Conservation (phyloP, 768 basidiomycete genomes). For the Mycena epipterygia region DNA sequence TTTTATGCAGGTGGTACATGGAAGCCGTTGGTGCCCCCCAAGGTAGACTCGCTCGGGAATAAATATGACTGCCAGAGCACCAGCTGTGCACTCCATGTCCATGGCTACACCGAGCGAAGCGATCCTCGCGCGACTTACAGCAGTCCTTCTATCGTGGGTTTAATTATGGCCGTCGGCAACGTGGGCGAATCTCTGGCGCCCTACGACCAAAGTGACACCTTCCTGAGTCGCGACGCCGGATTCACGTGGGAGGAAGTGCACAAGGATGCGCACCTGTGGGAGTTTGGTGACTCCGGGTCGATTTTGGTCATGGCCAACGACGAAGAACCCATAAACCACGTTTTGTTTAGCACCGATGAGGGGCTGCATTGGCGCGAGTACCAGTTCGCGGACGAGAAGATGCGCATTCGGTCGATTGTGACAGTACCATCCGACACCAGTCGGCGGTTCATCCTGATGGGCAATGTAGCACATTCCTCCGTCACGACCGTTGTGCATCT, state of each 20-base stretch:
- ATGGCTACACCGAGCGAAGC: slow-evolving; percentile 94
- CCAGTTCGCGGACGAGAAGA: slow-evolving; percentile 78
- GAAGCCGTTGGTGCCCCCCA: slow-evolving; percentile 86
- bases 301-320: slow-evolving; percentile 95
- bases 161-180: slow-evolving; percentile 97
- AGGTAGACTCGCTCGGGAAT: slow-evolving; percentile 79
- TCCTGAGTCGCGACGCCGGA: slow-evolving; percentile 95
- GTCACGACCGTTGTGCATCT: slow-evolving; percentile 83
- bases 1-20: slow-evolving; percentile 80
- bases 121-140: slow-evolving; percentile 95
- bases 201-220: slow-evolving; percentile 93
- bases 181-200: slow-evolving; percentile 87
- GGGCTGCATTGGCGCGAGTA: slow-evolving; percentile 92
- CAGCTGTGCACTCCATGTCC: slow-evolving; percentile 88
- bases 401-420: slow-evolving; percentile 83
- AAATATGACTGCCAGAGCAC: slow-evolving; percentile 78
- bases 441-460: slow-evolving; percentile 90
- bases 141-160: slow-evolving; percentile 90
- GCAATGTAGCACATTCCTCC: slow-evolving; percentile 62
- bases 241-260: slow-evolving; percentile 99
- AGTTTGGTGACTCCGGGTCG: slow-evolving; percentile 97
- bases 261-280: slow-evolving; percentile 98
- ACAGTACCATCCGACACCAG: slow-evolving; percentile 94
- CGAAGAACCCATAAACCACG: slow-evolving; percentile 90
- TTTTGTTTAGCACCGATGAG: slow-evolving; percentile 92